Base-by-base conservation (phyloP, 805 yeast species). In the Cyberlindnera mycetangii region DNA sequence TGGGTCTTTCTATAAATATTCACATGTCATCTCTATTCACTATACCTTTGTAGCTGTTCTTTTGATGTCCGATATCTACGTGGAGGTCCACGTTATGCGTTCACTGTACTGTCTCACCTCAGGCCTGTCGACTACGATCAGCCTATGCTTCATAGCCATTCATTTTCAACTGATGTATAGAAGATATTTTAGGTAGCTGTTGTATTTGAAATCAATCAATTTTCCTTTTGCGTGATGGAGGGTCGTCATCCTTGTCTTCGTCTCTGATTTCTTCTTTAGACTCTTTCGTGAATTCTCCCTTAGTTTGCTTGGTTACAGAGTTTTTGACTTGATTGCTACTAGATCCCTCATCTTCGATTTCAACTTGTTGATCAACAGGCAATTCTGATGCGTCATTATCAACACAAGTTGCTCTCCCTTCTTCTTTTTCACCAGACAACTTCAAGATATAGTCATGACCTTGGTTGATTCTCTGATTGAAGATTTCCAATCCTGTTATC, bases 381-480 rank as follows among this genome's bases (percentile, higher is more conserved):
- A 25, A 17, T 9, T 24, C 39, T 4, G 39, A 36, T 5, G 25
- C 39, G 7, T 37, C 40, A 27, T 27, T 34, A 14, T 37, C 34
- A 15, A 18, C 32, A 5, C 10, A 11, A 33, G 28, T 35, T 15
- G n/a, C 34, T 19, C 19, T 30, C 14, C 19, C 35, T n/a, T 20
- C 35, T 30, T 19, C 25, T 10, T 30, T 35, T 7, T 35, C 38
- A n/a, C 20, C 48, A 4, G 48, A 24, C 17, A 44, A 22, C 17
- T 37, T 31, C 8, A 7, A 14, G 16, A 44, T 37, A 28, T 40
- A 39, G 30, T 30, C 32, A 14, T 31, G 14, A n/a, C 46, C 56
- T 11, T 32, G 25, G 5, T 45, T 44, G 5, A 59, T 48, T 33
- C 52, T 49, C 1, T 14, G 37, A 2, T 32, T 40, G 32, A 59